Percentiles rank a stretch among this genome's conserved stretches.
These are phyloP conservation scores for Madurella mycetomatis DNA, from an alignment of 2,329 filamentous ascomycete genomes.

Conservation along the genomic window DNA sequence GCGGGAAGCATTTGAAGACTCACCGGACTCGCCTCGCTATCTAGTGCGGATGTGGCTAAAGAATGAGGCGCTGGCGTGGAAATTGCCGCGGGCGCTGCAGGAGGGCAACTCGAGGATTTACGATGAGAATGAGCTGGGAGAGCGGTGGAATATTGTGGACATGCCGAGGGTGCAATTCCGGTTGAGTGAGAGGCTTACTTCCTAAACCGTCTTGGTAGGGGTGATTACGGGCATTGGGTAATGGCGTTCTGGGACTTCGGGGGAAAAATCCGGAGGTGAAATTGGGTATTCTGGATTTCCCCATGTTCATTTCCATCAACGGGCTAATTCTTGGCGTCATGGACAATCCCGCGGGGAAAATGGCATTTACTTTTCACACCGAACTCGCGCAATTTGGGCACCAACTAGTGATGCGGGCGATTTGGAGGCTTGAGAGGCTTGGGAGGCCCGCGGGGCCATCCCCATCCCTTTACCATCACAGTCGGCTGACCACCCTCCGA, in stretches of 20 bases:
- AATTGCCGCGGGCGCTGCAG: constrained; percentile 17
- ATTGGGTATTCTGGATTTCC: too few species aligned
- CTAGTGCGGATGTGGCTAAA: constrained; percentile 55
- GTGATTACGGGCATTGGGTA: too few species aligned
- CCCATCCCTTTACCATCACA: background rate
- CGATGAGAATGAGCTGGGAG: constrained; percentile 18
- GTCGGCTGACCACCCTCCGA: too few species aligned
- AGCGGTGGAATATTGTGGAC: constrained; percentile 24
- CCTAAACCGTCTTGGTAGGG: constrained; percentile 1
- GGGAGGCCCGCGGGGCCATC: too few species aligned
- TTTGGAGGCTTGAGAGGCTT: background rate
- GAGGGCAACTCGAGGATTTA: constrained; percentile 21
- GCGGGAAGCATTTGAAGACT: constrained; percentile 53
- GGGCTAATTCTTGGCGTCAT: too few species aligned
- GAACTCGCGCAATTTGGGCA: too few species aligned
- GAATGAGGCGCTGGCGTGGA: constrained; percentile 20
- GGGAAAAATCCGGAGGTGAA: too few species aligned
- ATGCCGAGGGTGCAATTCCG: constrained; percentile 20
- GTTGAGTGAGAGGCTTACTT: constrained; percentile 24
- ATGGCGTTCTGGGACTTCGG: too few species aligned
- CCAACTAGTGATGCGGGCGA: too few species aligned
- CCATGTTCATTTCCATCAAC: too few species aligned
- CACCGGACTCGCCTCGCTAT: constrained; percentile 45
- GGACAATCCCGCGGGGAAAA: too few species aligned
- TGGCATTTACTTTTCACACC: too few species aligned